Base-by-base conservation (phyloP, 805 yeast species). In the Allodekkera sacchari region DNA sequence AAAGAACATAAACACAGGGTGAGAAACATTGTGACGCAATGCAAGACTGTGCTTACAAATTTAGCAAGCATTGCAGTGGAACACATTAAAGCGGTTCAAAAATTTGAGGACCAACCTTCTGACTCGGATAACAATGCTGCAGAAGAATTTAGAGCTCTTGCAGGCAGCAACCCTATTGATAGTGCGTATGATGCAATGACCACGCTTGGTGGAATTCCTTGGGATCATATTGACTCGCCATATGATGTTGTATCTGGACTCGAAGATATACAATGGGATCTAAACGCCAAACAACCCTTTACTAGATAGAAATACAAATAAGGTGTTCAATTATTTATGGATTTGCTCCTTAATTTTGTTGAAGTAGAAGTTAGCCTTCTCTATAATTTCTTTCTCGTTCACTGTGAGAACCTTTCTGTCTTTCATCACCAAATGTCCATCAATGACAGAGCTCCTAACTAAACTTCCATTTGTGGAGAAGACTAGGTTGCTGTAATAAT, bases 381-480 rank as follows among this genome's bases (percentile, higher is more conserved):
- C 7, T 11, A 28, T 14, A 12, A 32, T 18, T 17, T 32, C 24
- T 11, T 13, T 23, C 13, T 32, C 35, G 15, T 32, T 17, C 4
- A 32, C 27, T 15, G 19, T 28, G 4, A 22, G 10, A 18, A 32
- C 12, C 6, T n/a, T 16, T 18, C 30, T 32, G 17, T 28, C 20
- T 19, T 28, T 32, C 35, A 32, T 32, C 8, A 32, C 35, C 12
- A 32, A 12, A n/a, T 18, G 13, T 16, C 35, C 35, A 18, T 32
- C 35, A 22, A 32, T 32, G 18, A 32, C 20, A 12, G 30, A 22
- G n/a, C 18, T n/a, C 22, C n/a, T 27, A 16, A 32, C 35, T 7
- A 32, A 32, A 23, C 35, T 32, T 25, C 35, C 35, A 23, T 32
- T 32, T 13, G 22, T n/a, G 15, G 33, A 27, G 18, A 32, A 32